phyloP scores from a whole-genome alignment of 345 rosid genomes.

The Boechera retrofracta region DNA sequence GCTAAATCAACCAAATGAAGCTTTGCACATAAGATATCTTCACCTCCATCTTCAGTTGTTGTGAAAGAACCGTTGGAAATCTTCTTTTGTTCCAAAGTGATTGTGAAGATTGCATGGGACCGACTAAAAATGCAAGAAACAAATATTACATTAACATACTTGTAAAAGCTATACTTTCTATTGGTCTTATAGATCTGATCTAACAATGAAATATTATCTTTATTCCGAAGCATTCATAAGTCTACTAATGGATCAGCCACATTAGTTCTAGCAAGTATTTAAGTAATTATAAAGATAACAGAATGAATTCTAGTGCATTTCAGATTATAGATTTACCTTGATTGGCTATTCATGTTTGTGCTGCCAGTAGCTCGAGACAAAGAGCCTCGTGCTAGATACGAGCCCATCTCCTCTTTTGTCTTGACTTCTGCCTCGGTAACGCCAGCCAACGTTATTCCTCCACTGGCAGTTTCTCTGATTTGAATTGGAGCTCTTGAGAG shows the following conservation, averaged over 20 bases:
- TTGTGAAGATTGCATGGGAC: constrained; percentile 97
- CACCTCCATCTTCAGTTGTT: constrained; percentile 59
- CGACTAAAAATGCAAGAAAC: constrained; percentile 58
- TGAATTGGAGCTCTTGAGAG: constrained; percentile 81
- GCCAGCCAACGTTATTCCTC: constrained; percentile 96
- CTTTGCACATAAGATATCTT: constrained; percentile 86
- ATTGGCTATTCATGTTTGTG: constrained; percentile 97
- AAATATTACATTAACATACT: constrained; percentile 17
- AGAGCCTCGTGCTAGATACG: constrained; percentile 76
- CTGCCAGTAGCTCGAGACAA: constrained; percentile 91
- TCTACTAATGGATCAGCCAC: constrained; percentile 11
- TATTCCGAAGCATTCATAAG: neutral
- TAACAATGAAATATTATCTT: neutral
- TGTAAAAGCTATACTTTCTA: neutral
- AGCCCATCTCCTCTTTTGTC: constrained; percentile 89
- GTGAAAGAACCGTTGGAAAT: constrained; percentile 46
- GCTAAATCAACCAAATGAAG: constrained; percentile 96
- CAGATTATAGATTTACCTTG: constrained; percentile 57
- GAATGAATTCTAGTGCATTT: neutral
- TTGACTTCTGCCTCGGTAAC: constrained; percentile 91
- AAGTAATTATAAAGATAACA: neutral
- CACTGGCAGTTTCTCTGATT: constrained; percentile 85
- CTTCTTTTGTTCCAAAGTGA: constrained; percentile 93
- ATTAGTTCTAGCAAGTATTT: neutral
- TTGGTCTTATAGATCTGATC: constrained; percentile 4